Base-by-base conservation (phyloP, 2,329 filamentous ascomycete genomes). In the Scorias spongiosa region DNA sequence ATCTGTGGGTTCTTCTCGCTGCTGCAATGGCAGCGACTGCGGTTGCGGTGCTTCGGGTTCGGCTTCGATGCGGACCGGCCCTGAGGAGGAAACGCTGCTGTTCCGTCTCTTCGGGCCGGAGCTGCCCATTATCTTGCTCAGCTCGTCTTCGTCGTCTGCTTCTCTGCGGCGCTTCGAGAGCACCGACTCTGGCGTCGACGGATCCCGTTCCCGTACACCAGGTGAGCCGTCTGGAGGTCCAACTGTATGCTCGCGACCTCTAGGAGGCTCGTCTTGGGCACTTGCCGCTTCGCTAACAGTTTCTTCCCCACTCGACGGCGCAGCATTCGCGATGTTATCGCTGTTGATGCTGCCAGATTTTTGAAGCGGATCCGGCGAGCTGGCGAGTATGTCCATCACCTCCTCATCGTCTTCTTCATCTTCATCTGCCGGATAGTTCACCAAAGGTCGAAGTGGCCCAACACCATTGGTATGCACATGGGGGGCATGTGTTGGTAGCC, bases 351-450 rank as follows among this genome's bases (percentile, higher is more conserved):
- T 49, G 44, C 54, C 52, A 45, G 47, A 55, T 44, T 49, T 50
- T 43, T 52, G 59, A 47, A 51, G 65, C 49, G 47, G 58, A 48
- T 55, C 70, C 52, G 54, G 70, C 59, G 45, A 80, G 71, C 38
- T 74, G 66, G 55, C 55, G 1, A 61, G 51, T 4, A 61, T 51
- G 14, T 80, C 79, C 62, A 81, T 78, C 10, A 72, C 69, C 44
- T 63, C 63, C 10, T 52, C 47, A 12, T 44, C 49, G 29, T 52
- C 49, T 12, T 67, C 65, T 10, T 66, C 66, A 9, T 74, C 77
- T n/a, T 91, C 85, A 46, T 95, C 89, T 32, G 93, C 93, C 0
- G 81, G 78, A 58, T 98, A 98, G 60, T 94, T 85, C 29, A 98
- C 91, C 17, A 96, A 67, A 1, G 83, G 83, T 57, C 81, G 86